Percentiles rank a stretch among this genome's conserved stretches.
Conservation (phyloP, 116 monocot genomes). For the Papilionanthe hybrid region DNA sequence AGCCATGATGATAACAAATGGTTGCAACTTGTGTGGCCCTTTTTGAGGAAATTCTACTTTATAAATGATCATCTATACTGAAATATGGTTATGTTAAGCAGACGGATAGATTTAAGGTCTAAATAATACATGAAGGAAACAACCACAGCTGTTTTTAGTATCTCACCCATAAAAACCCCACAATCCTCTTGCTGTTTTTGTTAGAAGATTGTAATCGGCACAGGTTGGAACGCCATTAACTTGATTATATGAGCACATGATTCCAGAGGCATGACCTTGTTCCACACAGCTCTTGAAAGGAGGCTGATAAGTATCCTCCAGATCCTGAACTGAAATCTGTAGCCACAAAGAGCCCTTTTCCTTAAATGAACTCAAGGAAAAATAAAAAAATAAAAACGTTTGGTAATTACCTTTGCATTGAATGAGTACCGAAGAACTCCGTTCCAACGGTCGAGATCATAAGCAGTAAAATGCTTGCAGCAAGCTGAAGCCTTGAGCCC, state of each 20-base stretch:
- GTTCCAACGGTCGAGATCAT: conserved; percentile 77
- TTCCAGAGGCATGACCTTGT: conserved; percentile 65
- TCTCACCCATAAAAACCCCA: conserved; percentile 82
- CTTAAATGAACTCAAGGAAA: neutral
- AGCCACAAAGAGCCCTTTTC: conserved; percentile 1
- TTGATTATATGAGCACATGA: conserved; percentile 93
- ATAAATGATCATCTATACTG: too few species aligned
- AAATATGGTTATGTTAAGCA: too few species aligned
- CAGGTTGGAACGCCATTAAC: conserved; percentile 89
- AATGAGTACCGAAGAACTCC: conserved; percentile 48
- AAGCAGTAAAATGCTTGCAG: conserved; percentile 94
- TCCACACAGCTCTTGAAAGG: conserved; percentile 86
- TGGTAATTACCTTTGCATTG: conserved; percentile 46
- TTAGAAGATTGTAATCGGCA: conserved; percentile 63
- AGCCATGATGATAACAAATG: too few species aligned
- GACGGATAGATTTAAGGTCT: too few species aligned
- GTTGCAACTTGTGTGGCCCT: too few species aligned
- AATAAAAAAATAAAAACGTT: neutral
- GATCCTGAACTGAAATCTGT: conserved; percentile 70
- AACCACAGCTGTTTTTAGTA: neutral
- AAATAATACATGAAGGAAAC: neutral
- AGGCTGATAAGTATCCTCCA: conserved; percentile 86
- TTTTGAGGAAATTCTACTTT: too few species aligned
- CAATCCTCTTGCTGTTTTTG: conserved; percentile 46
- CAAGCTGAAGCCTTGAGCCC: conserved; percentile 68